Base-by-base conservation (phyloP, 2,329 filamentous ascomycete species). In the Nigrospora sphaerica region DNA sequence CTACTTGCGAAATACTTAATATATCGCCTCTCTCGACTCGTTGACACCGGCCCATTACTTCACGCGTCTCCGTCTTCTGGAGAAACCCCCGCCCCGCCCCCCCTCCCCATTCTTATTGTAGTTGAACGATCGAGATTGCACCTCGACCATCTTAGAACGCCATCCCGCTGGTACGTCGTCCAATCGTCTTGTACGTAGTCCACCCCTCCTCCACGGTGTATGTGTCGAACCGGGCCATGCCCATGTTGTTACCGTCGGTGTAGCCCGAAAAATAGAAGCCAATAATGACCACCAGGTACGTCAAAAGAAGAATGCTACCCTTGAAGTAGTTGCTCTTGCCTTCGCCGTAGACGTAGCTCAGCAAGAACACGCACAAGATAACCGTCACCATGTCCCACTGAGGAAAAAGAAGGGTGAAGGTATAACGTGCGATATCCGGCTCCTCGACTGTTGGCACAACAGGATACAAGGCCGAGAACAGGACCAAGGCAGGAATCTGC, bases 291-390 rank as follows among this genome's bases (percentile, higher is more conserved):
- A 97, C 93, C 19, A 97, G 68, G 64, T 98, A 98, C 32, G 88
- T 93, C 43, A 98, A 73, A 52, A 97, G 82, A 44, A 98, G 75
- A 56, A 97, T 96, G 54, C 88, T 95, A 44, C 93, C 93, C 72
- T 98, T 98, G 81, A 98, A 98, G 68, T 98, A 98, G 68, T 98
- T 98, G 73, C 91, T 97, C 80, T 98, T 98, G 36, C 93, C 93
- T 69, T 98, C 93, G 44, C 92, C 88, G 58, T 97, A 95, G 74
- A 98, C 92, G 73, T 97, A 95, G 59, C 90, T 95, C 54, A 98
- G 81, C 47, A 98, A 72, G 71, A 98, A 95, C 16, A 98, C 90
- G 59, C 92, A 96, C 14, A 98, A 71, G 49, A 97, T 95, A 14
- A 97, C 89, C 1, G 88, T 95, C 12, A 97, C 85, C 88, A 98